Conservation (phyloP, 495 filamentous ascomycete genomes). For the Thermothielavioides terrestris region DNA sequence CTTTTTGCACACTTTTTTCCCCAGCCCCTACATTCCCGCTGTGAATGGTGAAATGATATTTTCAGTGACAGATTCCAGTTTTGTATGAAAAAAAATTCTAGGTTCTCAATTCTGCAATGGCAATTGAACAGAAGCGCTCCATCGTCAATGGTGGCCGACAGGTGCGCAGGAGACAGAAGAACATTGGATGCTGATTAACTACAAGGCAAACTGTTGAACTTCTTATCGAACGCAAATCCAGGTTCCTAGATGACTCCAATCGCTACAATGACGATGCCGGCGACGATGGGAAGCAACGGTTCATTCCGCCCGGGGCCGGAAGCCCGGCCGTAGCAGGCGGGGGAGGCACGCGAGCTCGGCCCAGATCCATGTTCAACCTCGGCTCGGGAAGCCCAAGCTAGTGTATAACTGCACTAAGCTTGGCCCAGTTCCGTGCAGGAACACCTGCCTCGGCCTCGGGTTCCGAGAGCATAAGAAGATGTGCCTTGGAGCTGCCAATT, state of each 20-base stretch:
- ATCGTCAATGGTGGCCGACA: too few relatives aligned
- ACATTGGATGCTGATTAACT: too few relatives aligned
- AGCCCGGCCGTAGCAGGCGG: neutral
- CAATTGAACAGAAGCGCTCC: too few relatives aligned
- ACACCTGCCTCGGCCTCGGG: conserved; percentile 10
- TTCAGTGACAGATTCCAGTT: too few relatives aligned
- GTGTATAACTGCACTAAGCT: too few relatives aligned
- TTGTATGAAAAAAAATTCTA: too few relatives aligned
- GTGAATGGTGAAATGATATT: too few relatives aligned
- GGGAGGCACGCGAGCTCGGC: neutral
- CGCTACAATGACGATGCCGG: neutral
- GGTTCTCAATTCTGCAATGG: too few relatives aligned
- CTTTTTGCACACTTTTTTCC: conserved; percentile 19
- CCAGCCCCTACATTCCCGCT: too few relatives aligned
- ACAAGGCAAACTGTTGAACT: too few relatives aligned
- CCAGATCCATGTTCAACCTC: conserved; percentile 13
- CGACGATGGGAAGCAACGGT: neutral
- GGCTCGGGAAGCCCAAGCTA: conserved; percentile 6
- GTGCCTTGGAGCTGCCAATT: neutral
- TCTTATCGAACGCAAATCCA: neutral
- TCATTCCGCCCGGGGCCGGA: neutral
- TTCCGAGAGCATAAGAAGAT: neutral
- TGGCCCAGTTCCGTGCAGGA: too few relatives aligned
- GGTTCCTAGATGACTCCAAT: neutral
- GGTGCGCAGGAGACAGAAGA: too few relatives aligned